Percentiles rank a stretch among this genome's conserved stretches.
phyloP scores from a whole-genome alignment of 2,329 filamentous ascomycete species.

The Trichoderma aggressivum region DNA sequence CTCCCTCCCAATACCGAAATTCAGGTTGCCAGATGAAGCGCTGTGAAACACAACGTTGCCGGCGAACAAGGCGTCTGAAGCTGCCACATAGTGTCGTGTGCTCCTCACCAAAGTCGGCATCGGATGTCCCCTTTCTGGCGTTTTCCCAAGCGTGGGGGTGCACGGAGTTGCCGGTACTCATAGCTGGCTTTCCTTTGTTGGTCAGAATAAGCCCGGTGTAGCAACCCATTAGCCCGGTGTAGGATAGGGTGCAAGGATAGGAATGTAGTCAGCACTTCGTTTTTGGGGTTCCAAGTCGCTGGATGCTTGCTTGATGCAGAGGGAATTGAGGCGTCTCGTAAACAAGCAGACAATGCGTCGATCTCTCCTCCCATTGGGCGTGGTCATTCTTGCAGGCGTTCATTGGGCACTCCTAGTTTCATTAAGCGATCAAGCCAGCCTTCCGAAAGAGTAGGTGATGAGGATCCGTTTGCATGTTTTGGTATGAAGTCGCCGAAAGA shows the following conservation, averaged over 20 bases:
- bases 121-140: slow-evolving; percentile 2
- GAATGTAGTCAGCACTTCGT: slow-evolving; percentile 1
- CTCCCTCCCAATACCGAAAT: not conserved
- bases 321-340: not conserved
- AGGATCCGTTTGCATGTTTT: slow-evolving; percentile 1
- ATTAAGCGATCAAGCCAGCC: slow-evolving; percentile 8
- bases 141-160: slow-evolving; percentile 11
- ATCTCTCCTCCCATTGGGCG: not conserved
- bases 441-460: slow-evolving; percentile 4
- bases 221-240: not conserved
- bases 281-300: not conserved
- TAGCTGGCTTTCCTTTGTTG: not conserved
- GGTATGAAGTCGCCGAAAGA: not conserved
- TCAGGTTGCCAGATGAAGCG: slow-evolving; percentile 1
- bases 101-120: not conserved
- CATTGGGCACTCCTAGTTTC: slow-evolving; percentile 3
- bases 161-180: slow-evolving; percentile 20
- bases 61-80: not conserved
- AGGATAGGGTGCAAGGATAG: not conserved
- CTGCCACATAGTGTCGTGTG: slow-evolving; percentile 17
- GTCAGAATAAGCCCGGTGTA: not conserved
- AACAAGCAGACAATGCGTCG: not conserved
- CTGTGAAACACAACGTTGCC: slow-evolving; percentile 8
- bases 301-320: not conserved
- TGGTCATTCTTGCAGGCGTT: not conserved